These are phyloP conservation scores for Dissophora ornata DNA, from an alignment of 192 early-diverging fungal species.

Conservation along the genomic window DNA sequence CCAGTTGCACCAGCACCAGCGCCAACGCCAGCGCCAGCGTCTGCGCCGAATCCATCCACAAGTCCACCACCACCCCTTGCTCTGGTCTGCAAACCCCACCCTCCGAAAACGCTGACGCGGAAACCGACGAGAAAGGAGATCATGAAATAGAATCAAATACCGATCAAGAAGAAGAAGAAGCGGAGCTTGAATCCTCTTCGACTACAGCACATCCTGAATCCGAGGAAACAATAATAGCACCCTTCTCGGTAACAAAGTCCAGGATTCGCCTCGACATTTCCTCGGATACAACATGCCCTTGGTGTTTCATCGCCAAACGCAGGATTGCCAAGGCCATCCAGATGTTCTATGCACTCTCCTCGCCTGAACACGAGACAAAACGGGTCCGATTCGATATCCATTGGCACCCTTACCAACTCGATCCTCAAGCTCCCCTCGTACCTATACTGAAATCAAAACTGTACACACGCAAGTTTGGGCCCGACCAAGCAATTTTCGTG, in stretches of 20 bases:
- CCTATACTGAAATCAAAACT: not conserved
- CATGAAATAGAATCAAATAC: not conserved
- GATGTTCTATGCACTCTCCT: not conserved
- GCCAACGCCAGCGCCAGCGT: not conserved
- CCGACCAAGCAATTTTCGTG: not conserved
- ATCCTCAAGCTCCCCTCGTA: slow-evolving; percentile 11
- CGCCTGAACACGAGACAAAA: not conserved
- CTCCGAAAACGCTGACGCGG: no score
- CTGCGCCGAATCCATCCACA: no score
- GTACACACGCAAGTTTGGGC: slow-evolving; percentile 18
- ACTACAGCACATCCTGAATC: no score
- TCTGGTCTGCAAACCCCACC: no score
- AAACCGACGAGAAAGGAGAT: no score
- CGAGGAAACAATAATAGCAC: not conserved
- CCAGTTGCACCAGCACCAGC: no score
- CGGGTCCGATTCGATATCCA: slow-evolving; percentile 27
- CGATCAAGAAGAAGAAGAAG: not conserved
- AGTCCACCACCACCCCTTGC: no score
- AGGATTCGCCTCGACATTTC: slow-evolving; percentile 31
- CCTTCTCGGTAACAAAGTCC: not conserved
- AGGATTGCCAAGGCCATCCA: slow-evolving; percentile 15
- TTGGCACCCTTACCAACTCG: slow-evolving; percentile 26
- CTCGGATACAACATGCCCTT: slow-evolving; percentile 19
- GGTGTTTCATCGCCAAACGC: slow-evolving; percentile 29
- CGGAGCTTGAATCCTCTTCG: no score